Conservation (phyloP, 805 yeast genomes). For the Trichomonascus vanleenenianus region DNA sequence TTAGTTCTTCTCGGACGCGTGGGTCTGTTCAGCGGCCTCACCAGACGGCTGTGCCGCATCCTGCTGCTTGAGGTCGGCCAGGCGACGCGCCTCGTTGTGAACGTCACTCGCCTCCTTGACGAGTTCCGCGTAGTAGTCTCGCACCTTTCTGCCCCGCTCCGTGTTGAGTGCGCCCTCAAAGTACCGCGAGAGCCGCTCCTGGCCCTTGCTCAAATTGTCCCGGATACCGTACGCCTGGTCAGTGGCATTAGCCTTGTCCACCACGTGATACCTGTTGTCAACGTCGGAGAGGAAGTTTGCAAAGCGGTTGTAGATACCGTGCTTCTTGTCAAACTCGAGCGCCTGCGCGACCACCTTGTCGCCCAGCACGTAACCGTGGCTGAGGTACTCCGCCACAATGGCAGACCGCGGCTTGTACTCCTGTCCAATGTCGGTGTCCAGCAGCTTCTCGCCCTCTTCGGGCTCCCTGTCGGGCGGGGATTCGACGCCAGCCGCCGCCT, state of each 20-base stretch:
- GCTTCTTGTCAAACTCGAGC: conserved; percentile 53
- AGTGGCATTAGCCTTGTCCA: conserved; percentile 41
- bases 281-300: conserved; percentile 44
- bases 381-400: conserved; percentile 65
- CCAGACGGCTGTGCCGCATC: neutral
- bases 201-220: conserved; percentile 30
- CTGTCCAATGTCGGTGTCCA: conserved; percentile 42
- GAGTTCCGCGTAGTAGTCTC: conserved; percentile 49
- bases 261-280: conserved; percentile 55
- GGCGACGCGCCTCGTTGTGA: conserved; percentile 65
- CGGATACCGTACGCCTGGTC: conserved; percentile 38
- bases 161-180: conserved; percentile 32
- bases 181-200: conserved; percentile 17
- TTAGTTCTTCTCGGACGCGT: neutral
- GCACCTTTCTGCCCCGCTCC: conserved; percentile 48
- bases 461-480: conserved; percentile 8
- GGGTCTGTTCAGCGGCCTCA: neutral
- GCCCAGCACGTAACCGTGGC: conserved; percentile 63
- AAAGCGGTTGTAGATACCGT: conserved; percentile 54
- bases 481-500: conserved; percentile 16
- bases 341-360: conserved; percentile 57
- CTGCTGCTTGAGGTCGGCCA: conserved; percentile 52
- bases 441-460: neutral
- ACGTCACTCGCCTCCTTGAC: conserved; percentile 53
- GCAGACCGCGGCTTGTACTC: conserved; percentile 73